These are phyloP conservation scores for Eucalyptus pauciflora DNA, from an alignment of 345 rosid species.

Conservation along the genomic window DNA sequence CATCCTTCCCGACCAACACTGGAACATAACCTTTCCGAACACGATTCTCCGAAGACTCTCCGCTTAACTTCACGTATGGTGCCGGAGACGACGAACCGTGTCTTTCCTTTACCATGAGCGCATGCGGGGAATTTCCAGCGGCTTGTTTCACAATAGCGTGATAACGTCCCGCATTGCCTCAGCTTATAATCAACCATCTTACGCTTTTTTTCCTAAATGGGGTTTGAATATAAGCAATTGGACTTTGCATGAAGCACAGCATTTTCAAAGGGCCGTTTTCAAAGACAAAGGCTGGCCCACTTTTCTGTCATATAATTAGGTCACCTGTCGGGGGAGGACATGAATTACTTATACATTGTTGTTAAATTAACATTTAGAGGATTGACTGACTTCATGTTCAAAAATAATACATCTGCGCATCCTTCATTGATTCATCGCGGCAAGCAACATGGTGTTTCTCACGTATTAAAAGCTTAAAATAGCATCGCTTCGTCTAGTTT, in stretches of 20 bases:
- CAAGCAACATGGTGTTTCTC: neutral
- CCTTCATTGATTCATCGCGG: neutral
- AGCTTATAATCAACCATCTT: neutral
- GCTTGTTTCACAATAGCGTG: neutral
- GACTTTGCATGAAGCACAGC: neutral
- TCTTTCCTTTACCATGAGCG: neutral
- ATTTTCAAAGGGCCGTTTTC: neutral
- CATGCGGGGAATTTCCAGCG: neutral
- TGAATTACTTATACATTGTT: neutral
- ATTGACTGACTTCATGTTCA: neutral
- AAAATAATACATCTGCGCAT: neutral
- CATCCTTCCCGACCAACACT: conserved; percentile 6
- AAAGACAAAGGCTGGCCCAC: neutral
- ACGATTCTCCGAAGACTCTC: neutral
- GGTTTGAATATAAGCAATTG: neutral
- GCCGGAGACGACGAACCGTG: neutral
- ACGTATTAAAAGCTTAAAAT: neutral
- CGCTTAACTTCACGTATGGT: neutral
- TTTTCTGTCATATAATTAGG: neutral
- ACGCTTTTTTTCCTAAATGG: neutral
- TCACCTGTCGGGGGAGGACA: neutral
- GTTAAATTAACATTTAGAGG: neutral
- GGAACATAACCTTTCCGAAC: conserved; percentile 14
- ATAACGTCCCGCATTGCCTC: neutral
- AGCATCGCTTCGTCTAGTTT: neutral